phyloP scores from a whole-genome alignment of 176 grass and related monocot species.

The Lolium rigidum region DNA sequence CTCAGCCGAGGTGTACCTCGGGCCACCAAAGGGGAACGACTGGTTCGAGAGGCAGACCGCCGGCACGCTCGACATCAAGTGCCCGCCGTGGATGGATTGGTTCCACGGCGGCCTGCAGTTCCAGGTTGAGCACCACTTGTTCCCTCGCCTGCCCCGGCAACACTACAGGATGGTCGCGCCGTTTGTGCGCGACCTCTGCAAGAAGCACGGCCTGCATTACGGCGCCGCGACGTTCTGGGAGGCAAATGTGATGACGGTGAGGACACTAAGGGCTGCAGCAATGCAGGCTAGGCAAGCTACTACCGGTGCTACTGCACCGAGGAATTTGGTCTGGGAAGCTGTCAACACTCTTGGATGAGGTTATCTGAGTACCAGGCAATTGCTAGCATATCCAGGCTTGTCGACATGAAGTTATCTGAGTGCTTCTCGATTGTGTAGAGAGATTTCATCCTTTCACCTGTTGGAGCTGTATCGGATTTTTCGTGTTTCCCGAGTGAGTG shows the following conservation, averaged over 20 bases:
- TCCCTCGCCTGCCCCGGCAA: slow-evolving; percentile 82
- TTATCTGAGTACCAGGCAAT: slow-evolving; percentile 6
- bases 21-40: slow-evolving; percentile 79
- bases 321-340: slow-evolving; percentile 96
- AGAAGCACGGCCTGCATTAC: slow-evolving; percentile 83
- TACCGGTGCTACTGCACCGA: neutral
- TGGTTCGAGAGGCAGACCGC: slow-evolving; percentile 98
- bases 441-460: slow-evolving; percentile 38
- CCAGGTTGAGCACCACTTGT: slow-evolving; percentile 95
- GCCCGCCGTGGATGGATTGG: slow-evolving; percentile 97
- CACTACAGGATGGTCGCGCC: slow-evolving; percentile 71
- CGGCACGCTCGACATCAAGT: slow-evolving; percentile 73
- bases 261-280: slow-evolving; percentile 74
- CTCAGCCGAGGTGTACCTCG: slow-evolving; percentile 76
- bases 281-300: slow-evolving; percentile 70
- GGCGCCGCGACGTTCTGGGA: slow-evolving; percentile 69
- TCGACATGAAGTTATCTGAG: slow-evolving; percentile 12
- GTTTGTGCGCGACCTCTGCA: slow-evolving; percentile 79
- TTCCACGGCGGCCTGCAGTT: slow-evolving; percentile 97
- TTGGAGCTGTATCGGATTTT: slow-evolving; percentile 40
- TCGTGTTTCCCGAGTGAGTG: slow-evolving; percentile 43
- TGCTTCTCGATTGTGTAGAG: slow-evolving; percentile 51
- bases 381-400: slow-evolving; percentile 26
- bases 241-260: slow-evolving; percentile 68
- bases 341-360: slow-evolving; percentile 83